phyloP scores from a whole-genome alignment of 495 filamentous ascomycete genomes.

The Penicillium desertorum region DNA sequence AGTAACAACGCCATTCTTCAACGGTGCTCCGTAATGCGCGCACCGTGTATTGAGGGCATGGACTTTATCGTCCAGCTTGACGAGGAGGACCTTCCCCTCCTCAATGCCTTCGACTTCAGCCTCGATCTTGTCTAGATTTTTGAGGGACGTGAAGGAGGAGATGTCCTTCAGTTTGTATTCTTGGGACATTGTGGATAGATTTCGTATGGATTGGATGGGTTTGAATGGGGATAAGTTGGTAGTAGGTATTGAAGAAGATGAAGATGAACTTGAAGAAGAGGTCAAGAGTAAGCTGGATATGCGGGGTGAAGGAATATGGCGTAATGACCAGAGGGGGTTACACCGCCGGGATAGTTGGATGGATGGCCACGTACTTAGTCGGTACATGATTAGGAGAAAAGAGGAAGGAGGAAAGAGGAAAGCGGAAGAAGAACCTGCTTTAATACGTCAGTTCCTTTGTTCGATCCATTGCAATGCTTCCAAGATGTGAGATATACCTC shows the following conservation, averaged over 20 bases:
- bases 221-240: not conserved
- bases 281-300: not conserved
- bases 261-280: not conserved
- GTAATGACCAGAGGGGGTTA: conserved; percentile 10
- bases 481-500: not conserved
- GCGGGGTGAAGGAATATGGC: conserved; percentile 4
- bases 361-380: not conserved
- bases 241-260: not conserved
- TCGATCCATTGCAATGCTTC: not conserved
- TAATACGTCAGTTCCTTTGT: not conserved
- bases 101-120: conserved; percentile 85
- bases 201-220: not conserved
- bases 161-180: conserved; percentile 89
- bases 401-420: not conserved
- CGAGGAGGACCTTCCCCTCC: conserved; percentile 78
- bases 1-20: conserved; percentile 79
- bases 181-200: conserved; percentile 48
- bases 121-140: conserved; percentile 80
- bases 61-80: conserved; percentile 70
- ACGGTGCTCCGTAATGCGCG: conserved; percentile 90
- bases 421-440: not conserved
- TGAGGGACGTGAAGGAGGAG: conserved; percentile 62
- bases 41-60: conserved; percentile 84
- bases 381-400: not conserved
- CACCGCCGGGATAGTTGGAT: conserved; percentile 1